A percentile compares a stretch with the other conserved stretches of the same genome.
These are phyloP conservation scores for Nidularia pulvinata DNA, from an alignment of 768 basidiomycete genomes.

Conservation along the genomic window DNA sequence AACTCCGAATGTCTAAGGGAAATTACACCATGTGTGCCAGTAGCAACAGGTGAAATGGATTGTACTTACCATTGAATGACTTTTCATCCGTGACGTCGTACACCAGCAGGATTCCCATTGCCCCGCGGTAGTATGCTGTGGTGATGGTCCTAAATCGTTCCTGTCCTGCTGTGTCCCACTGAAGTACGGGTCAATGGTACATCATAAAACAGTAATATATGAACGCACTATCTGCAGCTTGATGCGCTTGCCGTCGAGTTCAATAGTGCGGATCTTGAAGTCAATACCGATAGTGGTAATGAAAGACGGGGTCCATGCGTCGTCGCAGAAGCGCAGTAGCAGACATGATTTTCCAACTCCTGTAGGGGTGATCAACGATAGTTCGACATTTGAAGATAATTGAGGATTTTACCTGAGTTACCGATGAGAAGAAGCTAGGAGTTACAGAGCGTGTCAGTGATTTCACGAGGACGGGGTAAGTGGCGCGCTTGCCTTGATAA, in stretches of 20 bases:
- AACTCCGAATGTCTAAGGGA: constrained; percentile 88
- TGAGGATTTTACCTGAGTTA: constrained; percentile 72
- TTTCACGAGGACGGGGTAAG: neutral
- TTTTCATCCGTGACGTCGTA: constrained; percentile 96
- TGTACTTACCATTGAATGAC: constrained; percentile 88
- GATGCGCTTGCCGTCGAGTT: constrained; percentile 96
- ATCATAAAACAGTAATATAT: neutral
- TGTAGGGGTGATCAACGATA: constrained; percentile 17
- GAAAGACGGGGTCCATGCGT: constrained; percentile 99
- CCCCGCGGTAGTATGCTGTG: constrained; percentile 98
- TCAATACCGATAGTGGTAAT: constrained; percentile 99
- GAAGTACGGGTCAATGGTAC: constrained; percentile 7
- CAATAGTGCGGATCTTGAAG: constrained; percentile 99
- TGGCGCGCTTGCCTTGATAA: constrained; percentile 72
- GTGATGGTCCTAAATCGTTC: constrained; percentile 99
- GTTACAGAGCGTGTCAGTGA: constrained; percentile 6
- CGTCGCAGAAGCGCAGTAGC: constrained; percentile 97
- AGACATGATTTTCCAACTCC: constrained; percentile 98
- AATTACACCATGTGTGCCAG: neutral
- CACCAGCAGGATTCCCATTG: constrained; percentile 98
- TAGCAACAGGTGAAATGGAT: neutral
- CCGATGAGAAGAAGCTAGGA: constrained; percentile 90
- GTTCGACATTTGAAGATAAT: constrained; percentile 3
- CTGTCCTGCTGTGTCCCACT: constrained; percentile 99
- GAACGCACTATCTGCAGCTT: constrained; percentile 95